A percentile compares a stretch with the other conserved stretches of the same genome.
Evolutionary conservation across 2,329 filamentous ascomycete species (phyloP).

Genomic region (Neofusicoccum parvum): DNA sequence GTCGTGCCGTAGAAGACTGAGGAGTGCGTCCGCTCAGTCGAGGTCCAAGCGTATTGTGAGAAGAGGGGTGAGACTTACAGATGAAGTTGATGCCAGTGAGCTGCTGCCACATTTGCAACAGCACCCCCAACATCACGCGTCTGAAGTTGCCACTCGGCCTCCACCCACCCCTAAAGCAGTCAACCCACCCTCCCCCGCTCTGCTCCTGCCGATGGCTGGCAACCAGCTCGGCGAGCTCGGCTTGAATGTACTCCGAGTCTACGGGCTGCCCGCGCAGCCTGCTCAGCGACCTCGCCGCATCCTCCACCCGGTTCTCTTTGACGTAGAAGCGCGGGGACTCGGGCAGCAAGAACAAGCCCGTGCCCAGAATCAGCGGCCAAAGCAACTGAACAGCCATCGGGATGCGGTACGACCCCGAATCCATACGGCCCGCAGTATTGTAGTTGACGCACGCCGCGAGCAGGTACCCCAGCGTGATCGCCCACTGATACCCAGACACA

Average conservation of each 20-base stretch:
- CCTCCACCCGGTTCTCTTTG: conserved; percentile 64
- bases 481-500: conserved; percentile 70
- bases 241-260: conserved; percentile 73
- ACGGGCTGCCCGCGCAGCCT: conserved; percentile 72
- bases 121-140: conserved; percentile 50
- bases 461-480: conserved; percentile 76
- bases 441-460: conserved; percentile 76
- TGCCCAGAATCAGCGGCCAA: conserved; percentile 75
- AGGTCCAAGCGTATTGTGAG: too few species aligned
- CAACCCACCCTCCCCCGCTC: conserved; percentile 61
- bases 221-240: conserved; percentile 80
- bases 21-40: too few species aligned
- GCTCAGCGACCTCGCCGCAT: conserved; percentile 64
- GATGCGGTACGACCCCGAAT: conserved; percentile 68
- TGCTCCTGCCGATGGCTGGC: conserved; percentile 64
- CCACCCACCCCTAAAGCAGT: conserved; percentile 62
- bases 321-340: conserved; percentile 86
- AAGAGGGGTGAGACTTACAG: conserved; percentile 25
- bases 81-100: conserved; percentile 90
- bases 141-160: conserved; percentile 40
- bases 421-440: conserved; percentile 61
- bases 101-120: conserved; percentile 55
- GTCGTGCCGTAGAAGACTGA: conserved; percentile 63
- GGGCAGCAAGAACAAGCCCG: conserved; percentile 74
- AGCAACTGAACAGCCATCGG: conserved; percentile 78